Percentiles rank a stretch among this genome's conserved stretches.
Evolutionary conservation across 2,329 filamentous ascomycete genomes (phyloP).

Genomic region (Pseudogymnoascus sp.): DNA sequence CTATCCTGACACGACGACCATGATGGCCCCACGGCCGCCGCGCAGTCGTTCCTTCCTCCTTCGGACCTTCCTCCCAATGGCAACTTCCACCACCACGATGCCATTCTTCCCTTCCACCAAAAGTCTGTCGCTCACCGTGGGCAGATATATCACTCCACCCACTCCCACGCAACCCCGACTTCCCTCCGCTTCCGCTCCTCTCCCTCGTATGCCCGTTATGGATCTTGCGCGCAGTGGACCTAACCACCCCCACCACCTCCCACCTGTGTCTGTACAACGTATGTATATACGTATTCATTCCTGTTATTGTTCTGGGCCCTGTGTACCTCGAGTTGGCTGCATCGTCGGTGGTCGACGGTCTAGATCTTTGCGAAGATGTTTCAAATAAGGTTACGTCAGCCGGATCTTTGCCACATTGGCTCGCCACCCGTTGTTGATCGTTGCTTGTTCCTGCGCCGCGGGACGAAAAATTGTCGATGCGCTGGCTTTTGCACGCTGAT

Average conservation of each 20-base stretch:
- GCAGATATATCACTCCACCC: not conserved
- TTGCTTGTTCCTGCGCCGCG: conserved; percentile 6
- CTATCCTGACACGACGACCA: not conserved
- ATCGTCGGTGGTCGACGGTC: not conserved
- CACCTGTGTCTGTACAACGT: not conserved
- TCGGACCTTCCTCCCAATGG: not conserved
- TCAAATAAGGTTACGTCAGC: conserved; percentile 4
- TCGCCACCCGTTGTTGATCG: not conserved
- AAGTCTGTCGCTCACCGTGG: not conserved
- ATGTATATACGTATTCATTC: not conserved
- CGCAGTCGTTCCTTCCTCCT: not conserved
- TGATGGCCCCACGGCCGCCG: not conserved
- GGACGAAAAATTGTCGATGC: not conserved
- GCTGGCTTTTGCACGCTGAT: not conserved
- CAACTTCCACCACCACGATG: not conserved
- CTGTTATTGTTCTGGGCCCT: not conserved
- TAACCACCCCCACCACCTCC: not conserved
- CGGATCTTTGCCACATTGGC: conserved; percentile 6
- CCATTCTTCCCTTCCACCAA: not conserved
- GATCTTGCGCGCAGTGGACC: not conserved
- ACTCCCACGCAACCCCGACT: not conserved
- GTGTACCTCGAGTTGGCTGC: not conserved
- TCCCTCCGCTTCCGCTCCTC: not conserved
- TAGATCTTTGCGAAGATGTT: not conserved
- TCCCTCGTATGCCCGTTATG: not conserved